phyloP scores from a whole-genome alignment of 1,284 basidiomycete genomes.

The Leccinum fallax region DNA sequence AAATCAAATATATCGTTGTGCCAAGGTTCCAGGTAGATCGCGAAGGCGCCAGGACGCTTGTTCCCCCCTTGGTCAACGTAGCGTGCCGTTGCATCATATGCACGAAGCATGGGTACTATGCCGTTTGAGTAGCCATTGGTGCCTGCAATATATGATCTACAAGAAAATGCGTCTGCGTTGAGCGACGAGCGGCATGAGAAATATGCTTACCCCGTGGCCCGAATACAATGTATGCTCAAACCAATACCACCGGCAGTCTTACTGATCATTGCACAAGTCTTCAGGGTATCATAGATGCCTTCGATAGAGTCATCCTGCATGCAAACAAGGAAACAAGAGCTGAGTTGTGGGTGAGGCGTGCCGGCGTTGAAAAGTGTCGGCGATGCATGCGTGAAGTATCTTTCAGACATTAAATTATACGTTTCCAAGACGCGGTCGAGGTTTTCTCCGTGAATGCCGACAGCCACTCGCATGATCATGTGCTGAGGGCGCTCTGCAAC shows the following conservation, averaged over 20 bases:
- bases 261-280: slow-evolving; percentile 98
- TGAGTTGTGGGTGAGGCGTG: slow-evolving; percentile 93
- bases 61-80: slow-evolving; percentile 99
- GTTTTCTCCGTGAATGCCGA: slow-evolving; percentile 94
- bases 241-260: slow-evolving; percentile 99
- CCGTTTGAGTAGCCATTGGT: slow-evolving; percentile 99
- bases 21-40: slow-evolving; percentile 98
- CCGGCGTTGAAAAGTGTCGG: slow-evolving; percentile 99
- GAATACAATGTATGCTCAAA: slow-evolving; percentile 95
- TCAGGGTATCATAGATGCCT: slow-evolving; percentile 98
- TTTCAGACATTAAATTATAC: slow-evolving; percentile 94
- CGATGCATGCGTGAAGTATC: slow-evolving; percentile 97
- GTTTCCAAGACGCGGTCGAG: slow-evolving; percentile 92
- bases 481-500: slow-evolving; percentile 98
- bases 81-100: slow-evolving; percentile 97
- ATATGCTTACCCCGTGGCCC: slow-evolving; percentile 81
- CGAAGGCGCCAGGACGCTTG: slow-evolving; percentile 98
- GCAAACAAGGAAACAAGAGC: slow-evolving; percentile 96
- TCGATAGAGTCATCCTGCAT: slow-evolving; percentile 99
- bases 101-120: slow-evolving; percentile 99
- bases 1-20: slow-evolving; percentile 98
- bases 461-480: slow-evolving; percentile 99
- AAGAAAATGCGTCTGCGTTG: slow-evolving; percentile 6
- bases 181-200: slow-evolving; percentile 22
- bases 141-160: slow-evolving; percentile 85